A percentile compares a stretch with the other conserved stretches of the same genome.
Conservation (phyloP, 1,139 yeast species). For the Taphrina sp. region DNA sequence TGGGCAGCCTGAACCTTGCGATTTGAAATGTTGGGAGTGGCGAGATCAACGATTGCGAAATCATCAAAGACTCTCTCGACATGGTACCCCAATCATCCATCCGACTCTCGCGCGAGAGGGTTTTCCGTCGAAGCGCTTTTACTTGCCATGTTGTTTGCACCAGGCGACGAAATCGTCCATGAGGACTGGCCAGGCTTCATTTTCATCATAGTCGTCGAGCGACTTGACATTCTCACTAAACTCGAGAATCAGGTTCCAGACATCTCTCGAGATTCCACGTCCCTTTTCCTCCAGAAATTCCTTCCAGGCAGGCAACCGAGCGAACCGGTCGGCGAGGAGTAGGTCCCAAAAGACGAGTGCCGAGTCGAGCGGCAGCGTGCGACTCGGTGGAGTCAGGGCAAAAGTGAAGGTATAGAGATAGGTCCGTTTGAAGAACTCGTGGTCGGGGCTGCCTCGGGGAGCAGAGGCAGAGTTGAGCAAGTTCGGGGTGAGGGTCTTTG, state of each 20-base stretch:
- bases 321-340: slow-evolving; percentile 49
- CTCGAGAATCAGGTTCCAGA: slow-evolving; percentile 79
- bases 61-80: no score
- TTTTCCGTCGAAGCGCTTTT: no score
- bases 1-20: no score
- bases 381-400: slow-evolving; percentile 50
- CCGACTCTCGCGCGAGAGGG: no score
- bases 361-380: slow-evolving; percentile 50
- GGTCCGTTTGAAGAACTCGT: slow-evolving; percentile 53
- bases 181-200: slow-evolving; percentile 83
- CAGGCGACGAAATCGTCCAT: slow-evolving; percentile 78
- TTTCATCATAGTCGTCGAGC: slow-evolving; percentile 61
- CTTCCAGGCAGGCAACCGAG: slow-evolving; percentile 51
- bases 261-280: slow-evolving; percentile 59
- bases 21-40: no score
- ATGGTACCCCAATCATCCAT: no score
- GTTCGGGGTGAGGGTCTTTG: slow-evolving; percentile 47
- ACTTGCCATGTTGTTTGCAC: no score
- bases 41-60: no score
- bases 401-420: slow-evolving; percentile 72
- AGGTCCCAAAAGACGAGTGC: slow-evolving; percentile 79
- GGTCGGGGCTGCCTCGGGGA: slow-evolving; percentile 42
- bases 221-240: slow-evolving; percentile 48
- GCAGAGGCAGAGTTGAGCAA: slow-evolving; percentile 38
- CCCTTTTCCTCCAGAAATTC: slow-evolving; percentile 49